Evolutionary conservation across 2,329 filamentous ascomycete genomes (phyloP).

Genomic region (Neofusicoccum cordaticola): DNA sequence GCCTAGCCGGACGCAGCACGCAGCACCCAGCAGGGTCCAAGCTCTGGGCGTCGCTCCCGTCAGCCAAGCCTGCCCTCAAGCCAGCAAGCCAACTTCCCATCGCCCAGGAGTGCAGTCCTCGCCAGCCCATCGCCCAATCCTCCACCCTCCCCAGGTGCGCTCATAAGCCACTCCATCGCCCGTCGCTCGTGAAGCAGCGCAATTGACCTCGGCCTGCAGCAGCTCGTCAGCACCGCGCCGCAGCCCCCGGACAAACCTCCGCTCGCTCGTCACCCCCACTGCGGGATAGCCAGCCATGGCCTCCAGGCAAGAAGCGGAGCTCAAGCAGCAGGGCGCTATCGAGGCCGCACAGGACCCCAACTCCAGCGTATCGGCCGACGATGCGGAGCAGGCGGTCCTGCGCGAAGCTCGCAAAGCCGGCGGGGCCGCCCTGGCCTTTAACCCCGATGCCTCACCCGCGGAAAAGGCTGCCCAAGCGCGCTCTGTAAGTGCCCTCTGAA

Average conservation of each 20-base stretch:
- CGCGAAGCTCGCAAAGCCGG: slow-evolving; percentile 77
- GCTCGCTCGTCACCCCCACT: background rate
- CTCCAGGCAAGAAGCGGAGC: slow-evolving; percentile 50
- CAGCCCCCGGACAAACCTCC: slow-evolving; percentile 3
- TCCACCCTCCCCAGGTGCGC: background rate
- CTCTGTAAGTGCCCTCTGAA: slow-evolving; percentile 57
- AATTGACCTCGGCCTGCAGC: background rate
- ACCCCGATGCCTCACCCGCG: slow-evolving; percentile 78
- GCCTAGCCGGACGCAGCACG: background rate
- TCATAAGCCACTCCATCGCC: background rate
- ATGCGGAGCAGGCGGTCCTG: slow-evolving; percentile 71
- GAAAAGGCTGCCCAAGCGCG: slow-evolving; percentile 79
- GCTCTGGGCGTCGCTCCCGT: slow-evolving; percentile 2
- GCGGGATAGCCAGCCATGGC: slow-evolving; percentile 17
- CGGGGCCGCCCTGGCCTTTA: slow-evolving; percentile 76
- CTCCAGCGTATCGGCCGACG: slow-evolving; percentile 64
- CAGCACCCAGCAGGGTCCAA: background rate
- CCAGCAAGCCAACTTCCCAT: slow-evolving; percentile 11
- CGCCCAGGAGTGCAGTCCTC: background rate
- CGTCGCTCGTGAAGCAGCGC: background rate
- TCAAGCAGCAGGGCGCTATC: slow-evolving; percentile 77
- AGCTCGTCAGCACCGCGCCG: slow-evolving; percentile 2
- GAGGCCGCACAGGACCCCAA: slow-evolving; percentile 73
- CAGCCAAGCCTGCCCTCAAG: slow-evolving; percentile 6
- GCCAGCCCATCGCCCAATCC: background rate